Conservation (phyloP, 441 rosid species). For the Gossypium laxum region DNA sequence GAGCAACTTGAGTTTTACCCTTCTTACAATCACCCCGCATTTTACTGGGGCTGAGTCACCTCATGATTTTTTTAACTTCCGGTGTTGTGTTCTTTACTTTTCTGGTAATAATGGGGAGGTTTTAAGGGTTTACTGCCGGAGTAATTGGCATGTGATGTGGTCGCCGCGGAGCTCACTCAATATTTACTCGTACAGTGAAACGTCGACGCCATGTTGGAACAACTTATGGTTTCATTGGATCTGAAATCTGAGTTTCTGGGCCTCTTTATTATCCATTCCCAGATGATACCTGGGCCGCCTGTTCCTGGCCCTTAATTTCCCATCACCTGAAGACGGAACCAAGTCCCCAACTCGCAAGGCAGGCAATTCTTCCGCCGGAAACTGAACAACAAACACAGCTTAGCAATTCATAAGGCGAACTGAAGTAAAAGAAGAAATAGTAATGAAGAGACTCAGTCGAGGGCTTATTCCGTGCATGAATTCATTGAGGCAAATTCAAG, state of each 20-base stretch:
- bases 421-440: not conserved
- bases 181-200: not conserved
- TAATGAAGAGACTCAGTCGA: conserved; percentile 20
- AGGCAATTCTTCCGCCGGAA: not conserved
- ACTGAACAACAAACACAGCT: not conserved
- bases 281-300: not conserved
- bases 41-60: not conserved
- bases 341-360: not conserved
- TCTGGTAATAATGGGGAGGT: not conserved
- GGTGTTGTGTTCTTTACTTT: not conserved
- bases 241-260: not conserved
- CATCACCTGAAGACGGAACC: not conserved
- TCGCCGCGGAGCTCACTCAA: not conserved
- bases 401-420: not conserved
- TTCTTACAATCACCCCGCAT: no score
- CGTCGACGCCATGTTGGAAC: not conserved
- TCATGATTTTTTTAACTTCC: not conserved
- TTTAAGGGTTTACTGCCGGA: not conserved
- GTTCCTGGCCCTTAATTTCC: not conserved
- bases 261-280: not conserved
- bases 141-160: not conserved
- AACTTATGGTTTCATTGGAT: not conserved
- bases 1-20: not conserved
- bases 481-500: conserved; percentile 19
- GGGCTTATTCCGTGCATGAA: conserved; percentile 15